Base-by-base conservation (phyloP, 2,329 filamentous ascomycete genomes). In the Microsporum audouinii region DNA sequence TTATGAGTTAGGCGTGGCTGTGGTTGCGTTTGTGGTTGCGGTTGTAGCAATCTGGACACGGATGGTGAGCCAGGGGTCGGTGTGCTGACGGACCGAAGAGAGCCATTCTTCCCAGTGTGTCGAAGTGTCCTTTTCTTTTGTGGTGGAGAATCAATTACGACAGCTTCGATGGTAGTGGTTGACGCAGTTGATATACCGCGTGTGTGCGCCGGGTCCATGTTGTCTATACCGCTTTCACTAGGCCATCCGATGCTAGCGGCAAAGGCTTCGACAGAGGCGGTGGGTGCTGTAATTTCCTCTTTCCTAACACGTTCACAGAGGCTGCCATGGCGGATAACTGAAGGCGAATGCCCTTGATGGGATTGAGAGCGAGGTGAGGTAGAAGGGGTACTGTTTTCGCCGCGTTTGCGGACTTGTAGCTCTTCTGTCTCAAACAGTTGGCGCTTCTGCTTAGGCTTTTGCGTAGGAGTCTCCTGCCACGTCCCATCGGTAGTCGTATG, bases 101-200 rank as follows among this genome's bases (percentile, higher is more conserved):
- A 81, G 61, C 76, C 69, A 62, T 80, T 80, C 69, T 79, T 83
- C 53, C 77, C 78, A 4, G 77, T 78, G 67, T 84, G 82, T 58
- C 82, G 78, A 58, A 84, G 70, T 0, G 75, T 78, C 45, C 72
- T 73, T 59, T 70, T 74, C 41, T 75, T 71, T 63, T 74, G 76
- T 43, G 75, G 78, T 2, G 79, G 77, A 14, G 76, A 76, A 17
- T 80, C 75, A 51, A 83, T 76, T 34, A 84, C 80, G 67, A 81
- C 75, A 10, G 79, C 82, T 71, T 82, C 80, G 14, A 84, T 73
- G 0, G 80, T 82, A 4, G 82, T 84, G 8, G 77, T 75, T 27
- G 77, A 76, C 2, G 82, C 84, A 2, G 77, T 70, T 12, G 82
- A 84, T 23, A 77, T 71, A 49, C 81, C 76, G 64, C 71, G 72